phyloP scores from a whole-genome alignment of 2,329 filamentous ascomycete species.

The Cladophialophora yegresii region DNA sequence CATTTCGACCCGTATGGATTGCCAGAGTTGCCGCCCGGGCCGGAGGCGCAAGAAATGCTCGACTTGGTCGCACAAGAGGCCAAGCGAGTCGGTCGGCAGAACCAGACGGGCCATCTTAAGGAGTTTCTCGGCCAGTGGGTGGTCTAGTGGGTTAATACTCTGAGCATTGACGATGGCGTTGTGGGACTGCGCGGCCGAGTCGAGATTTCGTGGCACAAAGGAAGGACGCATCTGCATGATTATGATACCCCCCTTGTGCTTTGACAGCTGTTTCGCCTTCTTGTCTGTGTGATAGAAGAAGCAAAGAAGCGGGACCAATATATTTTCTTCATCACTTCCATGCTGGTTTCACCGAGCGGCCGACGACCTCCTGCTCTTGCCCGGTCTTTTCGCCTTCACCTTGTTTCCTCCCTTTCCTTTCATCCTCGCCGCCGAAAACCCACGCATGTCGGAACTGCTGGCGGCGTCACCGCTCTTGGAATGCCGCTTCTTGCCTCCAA shows the following conservation, averaged over 20 bases:
- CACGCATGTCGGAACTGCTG: constrained; percentile 76
- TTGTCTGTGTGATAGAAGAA: not conserved
- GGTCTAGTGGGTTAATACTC: constrained; percentile 6
- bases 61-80: constrained; percentile 35
- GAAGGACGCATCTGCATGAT: constrained; percentile 21
- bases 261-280: constrained; percentile 9
- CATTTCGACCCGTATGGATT: constrained; percentile 31
- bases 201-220: constrained; percentile 8
- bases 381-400: constrained; percentile 47
- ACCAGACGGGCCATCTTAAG: constrained; percentile 35
- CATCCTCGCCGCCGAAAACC: constrained; percentile 83
- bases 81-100: constrained; percentile 35
- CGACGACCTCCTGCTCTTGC: constrained; percentile 54
- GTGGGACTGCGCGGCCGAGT: not conserved
- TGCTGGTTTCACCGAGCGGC: constrained; percentile 34
- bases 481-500: constrained; percentile 92
- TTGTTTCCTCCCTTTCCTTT: constrained; percentile 43
- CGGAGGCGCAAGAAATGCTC: constrained; percentile 37
- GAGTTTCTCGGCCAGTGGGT: constrained; percentile 35
- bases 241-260: constrained; percentile 31
- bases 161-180: not conserved
- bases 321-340: not conserved
- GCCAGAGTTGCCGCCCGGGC: constrained; percentile 34
- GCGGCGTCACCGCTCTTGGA: constrained; percentile 85
- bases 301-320: not conserved